Percentiles rank a stretch among this genome's conserved stretches.
phyloP scores from a whole-genome alignment of 257 asterid species.

The Plantago ovata region DNA sequence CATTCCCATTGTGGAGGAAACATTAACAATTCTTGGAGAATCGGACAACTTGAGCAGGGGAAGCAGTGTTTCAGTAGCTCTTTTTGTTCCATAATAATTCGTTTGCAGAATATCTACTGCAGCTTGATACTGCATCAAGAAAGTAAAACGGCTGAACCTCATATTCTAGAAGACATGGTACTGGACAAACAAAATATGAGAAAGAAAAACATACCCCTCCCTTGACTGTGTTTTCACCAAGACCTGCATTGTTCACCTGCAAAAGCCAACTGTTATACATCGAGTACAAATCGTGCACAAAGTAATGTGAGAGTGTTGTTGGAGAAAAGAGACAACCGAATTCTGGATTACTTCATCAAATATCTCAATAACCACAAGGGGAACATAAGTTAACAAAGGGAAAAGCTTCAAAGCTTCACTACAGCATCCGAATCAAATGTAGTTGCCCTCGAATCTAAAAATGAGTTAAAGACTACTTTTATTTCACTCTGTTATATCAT shows the following conservation, averaged over 20 bases:
- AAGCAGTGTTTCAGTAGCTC: conserved; percentile 36
- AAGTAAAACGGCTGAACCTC: neutral
- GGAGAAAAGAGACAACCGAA: neutral
- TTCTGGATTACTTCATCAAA: neutral
- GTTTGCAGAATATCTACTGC: conserved; percentile 15
- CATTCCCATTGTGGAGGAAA: conserved; percentile 46
- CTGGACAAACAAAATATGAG: neutral
- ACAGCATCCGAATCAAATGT: too few relatives aligned
- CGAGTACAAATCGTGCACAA: neutral
- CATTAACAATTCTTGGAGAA: conserved; percentile 61
- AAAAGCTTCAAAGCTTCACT: too few relatives aligned
- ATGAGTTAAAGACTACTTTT: too few relatives aligned
- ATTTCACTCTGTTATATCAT: too few relatives aligned
- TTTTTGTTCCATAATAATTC: conserved; percentile 49
- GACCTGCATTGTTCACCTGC: conserved; percentile 54
- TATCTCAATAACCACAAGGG: too few relatives aligned
- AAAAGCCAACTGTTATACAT: neutral
- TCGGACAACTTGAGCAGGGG: conserved; percentile 56
- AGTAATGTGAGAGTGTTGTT: neutral
- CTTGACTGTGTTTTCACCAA: conserved; percentile 22
- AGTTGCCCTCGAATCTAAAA: too few relatives aligned
- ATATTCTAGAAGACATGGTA: neutral
- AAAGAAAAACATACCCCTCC: conserved; percentile 17
- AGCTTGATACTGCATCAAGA: conserved; percentile 14
- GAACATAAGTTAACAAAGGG: too few relatives aligned